Evolutionary conservation across 768 basidiomycete species (phyloP).

Genomic region (Lactifluus echinatus): DNA sequence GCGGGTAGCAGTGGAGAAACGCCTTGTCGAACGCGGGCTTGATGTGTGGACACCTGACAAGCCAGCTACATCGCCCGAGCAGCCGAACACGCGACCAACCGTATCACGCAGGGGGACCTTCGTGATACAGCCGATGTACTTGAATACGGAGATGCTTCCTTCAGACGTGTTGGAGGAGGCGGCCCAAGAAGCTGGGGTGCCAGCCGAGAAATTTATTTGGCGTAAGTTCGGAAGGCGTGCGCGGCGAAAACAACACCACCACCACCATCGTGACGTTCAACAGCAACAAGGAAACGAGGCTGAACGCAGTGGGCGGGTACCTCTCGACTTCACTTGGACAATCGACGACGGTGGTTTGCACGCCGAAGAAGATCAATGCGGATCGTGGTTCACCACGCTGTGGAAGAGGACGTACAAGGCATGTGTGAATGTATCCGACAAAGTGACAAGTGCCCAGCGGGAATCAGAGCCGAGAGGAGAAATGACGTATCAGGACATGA

Average conservation of each 20-base stretch:
- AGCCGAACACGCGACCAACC: constrained; percentile 6
- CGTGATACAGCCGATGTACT: constrained; percentile 36
- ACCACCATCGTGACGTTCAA: neutral
- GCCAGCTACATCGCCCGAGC: neutral
- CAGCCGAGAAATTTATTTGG: constrained; percentile 38
- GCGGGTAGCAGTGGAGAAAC: constrained; percentile 54
- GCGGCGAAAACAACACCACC: neutral
- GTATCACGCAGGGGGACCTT: constrained; percentile 15
- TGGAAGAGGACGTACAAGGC: constrained; percentile 3
- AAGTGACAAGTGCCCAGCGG: neutral
- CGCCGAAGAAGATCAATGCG: neutral
- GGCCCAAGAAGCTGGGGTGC: constrained; percentile 59
- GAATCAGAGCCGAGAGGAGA: neutral
- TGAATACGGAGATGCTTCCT: constrained; percentile 56
- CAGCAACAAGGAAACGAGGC: neutral
- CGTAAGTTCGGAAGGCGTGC: constrained; percentile 15
- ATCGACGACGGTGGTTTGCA: neutral
- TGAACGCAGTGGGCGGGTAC: neutral
- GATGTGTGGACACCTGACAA: constrained; percentile 45
- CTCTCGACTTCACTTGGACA: constrained; percentile 10
- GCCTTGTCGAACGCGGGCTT: constrained; percentile 40
- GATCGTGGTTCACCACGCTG: neutral
- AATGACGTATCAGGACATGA: constrained; percentile 19
- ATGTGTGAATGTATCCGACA: neutral
- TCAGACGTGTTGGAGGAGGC: constrained; percentile 48